These are phyloP conservation scores for Singerocomus inundabilis DNA, from an alignment of 1,284 basidiomycete genomes.

Conservation along the genomic window DNA sequence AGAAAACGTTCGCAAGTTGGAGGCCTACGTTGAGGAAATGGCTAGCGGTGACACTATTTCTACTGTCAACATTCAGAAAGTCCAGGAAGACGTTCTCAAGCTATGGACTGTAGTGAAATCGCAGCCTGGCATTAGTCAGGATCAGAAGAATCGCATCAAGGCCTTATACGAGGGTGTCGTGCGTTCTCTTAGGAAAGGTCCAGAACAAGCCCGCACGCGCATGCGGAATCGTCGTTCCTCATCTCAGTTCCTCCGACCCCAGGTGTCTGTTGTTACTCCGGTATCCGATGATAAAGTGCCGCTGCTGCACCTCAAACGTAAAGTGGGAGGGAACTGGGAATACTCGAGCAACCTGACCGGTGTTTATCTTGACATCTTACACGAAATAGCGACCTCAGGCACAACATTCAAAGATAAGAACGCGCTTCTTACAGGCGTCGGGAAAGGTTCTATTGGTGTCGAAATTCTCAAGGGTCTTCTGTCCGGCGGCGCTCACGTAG, in stretches of 20 bases:
- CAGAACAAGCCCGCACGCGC: slow-evolving; percentile 56
- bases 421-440: slow-evolving; percentile 95
- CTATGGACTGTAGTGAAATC: slow-evolving; percentile 97
- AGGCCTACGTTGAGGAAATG: slow-evolving; percentile 99
- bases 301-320: slow-evolving; percentile 94
- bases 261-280: slow-evolving; percentile 71
- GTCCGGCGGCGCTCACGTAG: slow-evolving; percentile 93
- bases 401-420: slow-evolving; percentile 99
- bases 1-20: slow-evolving; percentile 94
- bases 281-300: slow-evolving; percentile 91
- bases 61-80: slow-evolving; percentile 91
- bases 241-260: slow-evolving; percentile 92
- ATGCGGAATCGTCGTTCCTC: slow-evolving; percentile 81
- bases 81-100: slow-evolving; percentile 93
- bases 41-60: slow-evolving; percentile 89
- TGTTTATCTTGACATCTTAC: slow-evolving; percentile 93
- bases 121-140: slow-evolving; percentile 93
- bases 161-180: slow-evolving; percentile 96
- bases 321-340: slow-evolving; percentile 95
- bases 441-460: slow-evolving; percentile 95
- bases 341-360: slow-evolving; percentile 96
- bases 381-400: slow-evolving; percentile 97
- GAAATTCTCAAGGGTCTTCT: slow-evolving; percentile 97
- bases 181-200: slow-evolving; percentile 68
- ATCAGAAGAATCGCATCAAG: slow-evolving; percentile 97